Evolutionary conservation across 202 grass and related monocot genomes (phyloP), one percentile per base, ranked within the genome.

Genomic region (Schoenoplectus triqueter): DNA sequence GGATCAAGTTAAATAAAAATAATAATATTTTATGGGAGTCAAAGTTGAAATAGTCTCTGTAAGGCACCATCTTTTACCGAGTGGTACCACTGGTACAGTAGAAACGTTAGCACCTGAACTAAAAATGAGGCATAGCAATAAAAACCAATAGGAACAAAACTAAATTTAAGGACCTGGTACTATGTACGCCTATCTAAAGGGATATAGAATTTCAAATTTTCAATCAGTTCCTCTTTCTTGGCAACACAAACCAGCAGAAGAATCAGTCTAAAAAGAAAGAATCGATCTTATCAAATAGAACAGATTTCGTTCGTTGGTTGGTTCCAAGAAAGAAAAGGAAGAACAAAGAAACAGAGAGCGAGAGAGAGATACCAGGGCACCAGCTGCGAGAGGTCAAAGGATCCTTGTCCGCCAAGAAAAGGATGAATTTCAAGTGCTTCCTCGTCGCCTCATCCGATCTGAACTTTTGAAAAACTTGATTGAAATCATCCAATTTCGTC

Each of bases 351-450:
- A 31, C 19, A 11, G 20, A 19, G 40, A 31, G 31, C 31, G 31
- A 31, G 31, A 31, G 31, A 68, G 9, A 31, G 0, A 1, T 57
- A 94, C 94, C 94, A 56, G 94, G 87, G 89, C 94, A 97, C 94
- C 96, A 95, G 90, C 87, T 89, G 67, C 85, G 90, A 61, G 84
- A 77, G 91, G 95, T 91, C 55, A 81, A 67, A 2, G 91, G 88
- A 40, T 98, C 75, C 42, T 92, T 94, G 88, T 98, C 89, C 66
- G 96, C 91, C 47, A 98, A 86, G 85, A 98, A 95, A 74, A 98
- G 93, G 69, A 98, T 87, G 66, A 98, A 87, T 85, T 94, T 95
- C 80, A 92, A 59, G 81, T 83, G 46, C 49, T 69, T 68, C 66
- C 57, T 80, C 21, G 62, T 54, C 56, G 71, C 59, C 17, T 80